Conservation (phyloP, 768 basidiomycete genomes). For the Russula earlei region DNA sequence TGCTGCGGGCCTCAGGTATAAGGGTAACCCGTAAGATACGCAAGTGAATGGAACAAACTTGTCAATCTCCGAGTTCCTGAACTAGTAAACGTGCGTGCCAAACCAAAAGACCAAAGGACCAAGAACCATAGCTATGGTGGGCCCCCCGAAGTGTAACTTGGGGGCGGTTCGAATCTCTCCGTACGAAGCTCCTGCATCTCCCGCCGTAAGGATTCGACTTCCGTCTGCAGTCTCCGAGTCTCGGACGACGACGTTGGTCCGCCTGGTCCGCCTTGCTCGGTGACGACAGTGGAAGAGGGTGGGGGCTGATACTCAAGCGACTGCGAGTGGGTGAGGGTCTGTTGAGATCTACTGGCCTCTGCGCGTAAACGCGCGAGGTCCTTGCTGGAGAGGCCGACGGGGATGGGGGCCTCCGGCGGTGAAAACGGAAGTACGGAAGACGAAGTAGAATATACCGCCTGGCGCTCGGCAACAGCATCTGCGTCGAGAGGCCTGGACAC, state of each 20-base stretch:
- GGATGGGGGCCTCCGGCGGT: not conserved
- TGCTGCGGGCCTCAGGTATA: too few species aligned
- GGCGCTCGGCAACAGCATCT: too few species aligned
- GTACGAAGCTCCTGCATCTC: slow-evolving; percentile 23
- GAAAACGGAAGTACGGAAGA: too few species aligned
- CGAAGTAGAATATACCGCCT: not conserved
- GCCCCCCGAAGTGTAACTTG: not conserved
- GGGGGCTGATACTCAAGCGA: not conserved
- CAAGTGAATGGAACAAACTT: too few species aligned
- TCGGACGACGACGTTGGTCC: not conserved
- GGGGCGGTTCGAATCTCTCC: slow-evolving; percentile 18
- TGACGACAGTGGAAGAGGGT: not conserved
- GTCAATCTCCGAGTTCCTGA: too few species aligned
- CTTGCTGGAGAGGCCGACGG: slow-evolving; percentile 2
- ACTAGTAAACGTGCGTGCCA: too few species aligned
- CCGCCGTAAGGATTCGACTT: slow-evolving; percentile 25
- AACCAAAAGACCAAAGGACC: too few species aligned
- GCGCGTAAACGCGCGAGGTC: slow-evolving; percentile 4
- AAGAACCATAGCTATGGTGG: too few species aligned
- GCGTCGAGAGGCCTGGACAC: too few species aligned
- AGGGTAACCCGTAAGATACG: too few species aligned
- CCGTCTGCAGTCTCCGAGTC: slow-evolving; percentile 10
- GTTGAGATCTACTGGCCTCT: not conserved
- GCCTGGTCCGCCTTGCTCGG: not conserved
- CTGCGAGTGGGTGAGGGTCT: not conserved